Conservation (phyloP, 148 eudicot species). For the Dysphania ambrosioides region DNA sequence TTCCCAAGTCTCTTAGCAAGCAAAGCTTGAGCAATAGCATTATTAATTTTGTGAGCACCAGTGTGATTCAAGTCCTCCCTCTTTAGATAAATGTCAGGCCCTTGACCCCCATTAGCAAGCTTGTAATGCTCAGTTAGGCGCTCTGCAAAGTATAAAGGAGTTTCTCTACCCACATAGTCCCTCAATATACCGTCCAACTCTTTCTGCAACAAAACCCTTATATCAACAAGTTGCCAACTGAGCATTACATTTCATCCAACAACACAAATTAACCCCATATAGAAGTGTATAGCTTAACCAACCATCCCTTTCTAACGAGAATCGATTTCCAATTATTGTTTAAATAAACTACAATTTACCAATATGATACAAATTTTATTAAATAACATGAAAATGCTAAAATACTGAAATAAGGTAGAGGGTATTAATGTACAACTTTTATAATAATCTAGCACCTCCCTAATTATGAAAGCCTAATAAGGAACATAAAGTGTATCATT, state of each 20-base stretch:
- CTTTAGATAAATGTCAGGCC: slow-evolving; percentile 81
- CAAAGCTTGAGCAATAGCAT: slow-evolving; percentile 93
- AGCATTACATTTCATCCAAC: no score
- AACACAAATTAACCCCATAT: no score
- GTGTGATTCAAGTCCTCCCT: slow-evolving; percentile 94
- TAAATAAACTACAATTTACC: neutral
- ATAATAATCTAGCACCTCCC: neutral
- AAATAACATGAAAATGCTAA: neutral
- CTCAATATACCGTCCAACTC: slow-evolving; percentile 72
- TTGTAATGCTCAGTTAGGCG: slow-evolving; percentile 87
- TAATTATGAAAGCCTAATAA: neutral
- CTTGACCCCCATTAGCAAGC: slow-evolving; percentile 76
- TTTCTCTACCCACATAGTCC: slow-evolving; percentile 96
- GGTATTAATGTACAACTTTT: neutral
- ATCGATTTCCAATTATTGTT: no score
- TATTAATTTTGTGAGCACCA: slow-evolving; percentile 94
- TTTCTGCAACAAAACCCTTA: slow-evolving; percentile 39
- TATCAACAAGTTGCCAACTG: neutral
- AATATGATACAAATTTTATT: no score
- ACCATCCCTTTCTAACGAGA: no score
- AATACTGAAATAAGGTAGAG: neutral
- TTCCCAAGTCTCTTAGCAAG: slow-evolving; percentile 89
- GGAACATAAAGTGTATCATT: neutral
- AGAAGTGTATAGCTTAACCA: no score
- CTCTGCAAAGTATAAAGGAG: slow-evolving; percentile 91